Conservation (phyloP, 2,329 filamentous ascomycete genomes). For the Arthroderma uncinatum region DNA sequence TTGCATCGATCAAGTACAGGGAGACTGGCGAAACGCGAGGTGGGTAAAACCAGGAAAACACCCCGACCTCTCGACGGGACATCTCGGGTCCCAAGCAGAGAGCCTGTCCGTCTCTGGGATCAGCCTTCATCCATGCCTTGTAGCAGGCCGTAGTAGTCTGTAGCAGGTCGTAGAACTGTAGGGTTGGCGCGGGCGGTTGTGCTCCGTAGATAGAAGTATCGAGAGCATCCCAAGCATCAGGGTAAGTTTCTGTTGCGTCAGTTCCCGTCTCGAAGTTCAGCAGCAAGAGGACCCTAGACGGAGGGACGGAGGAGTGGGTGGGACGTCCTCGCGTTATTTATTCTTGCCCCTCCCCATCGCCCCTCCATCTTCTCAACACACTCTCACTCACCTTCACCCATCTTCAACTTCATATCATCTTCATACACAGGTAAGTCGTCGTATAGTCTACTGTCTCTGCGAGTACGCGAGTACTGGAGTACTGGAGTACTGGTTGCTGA, state of each 20-base stretch:
- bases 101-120: neutral
- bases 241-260: constrained; percentile 7
- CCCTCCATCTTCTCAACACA: neutral
- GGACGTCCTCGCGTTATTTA: constrained; percentile 9
- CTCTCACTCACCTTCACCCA: neutral
- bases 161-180: neutral
- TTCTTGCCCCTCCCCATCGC: constrained; percentile 10
- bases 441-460: too few relatives aligned
- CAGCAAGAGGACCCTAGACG: neutral
- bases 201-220: neutral
- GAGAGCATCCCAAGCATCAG: neutral
- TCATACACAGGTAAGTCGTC: constrained; percentile 1
- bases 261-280: neutral
- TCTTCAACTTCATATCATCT: neutral
- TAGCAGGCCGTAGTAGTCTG: too few relatives aligned
- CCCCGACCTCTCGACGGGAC: neutral
- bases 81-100: neutral
- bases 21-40: neutral
- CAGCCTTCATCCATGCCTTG: neutral
- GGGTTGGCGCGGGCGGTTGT: neutral
- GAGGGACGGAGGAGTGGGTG: neutral
- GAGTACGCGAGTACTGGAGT: too few relatives aligned
- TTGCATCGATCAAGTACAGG: neutral
- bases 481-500: neutral
- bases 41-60: neutral